A percentile compares a stretch with the other conserved stretches of the same genome.
Conservation (phyloP, 192 early-diverging fungal genomes). For the Lobosporangium transversale region DNA sequence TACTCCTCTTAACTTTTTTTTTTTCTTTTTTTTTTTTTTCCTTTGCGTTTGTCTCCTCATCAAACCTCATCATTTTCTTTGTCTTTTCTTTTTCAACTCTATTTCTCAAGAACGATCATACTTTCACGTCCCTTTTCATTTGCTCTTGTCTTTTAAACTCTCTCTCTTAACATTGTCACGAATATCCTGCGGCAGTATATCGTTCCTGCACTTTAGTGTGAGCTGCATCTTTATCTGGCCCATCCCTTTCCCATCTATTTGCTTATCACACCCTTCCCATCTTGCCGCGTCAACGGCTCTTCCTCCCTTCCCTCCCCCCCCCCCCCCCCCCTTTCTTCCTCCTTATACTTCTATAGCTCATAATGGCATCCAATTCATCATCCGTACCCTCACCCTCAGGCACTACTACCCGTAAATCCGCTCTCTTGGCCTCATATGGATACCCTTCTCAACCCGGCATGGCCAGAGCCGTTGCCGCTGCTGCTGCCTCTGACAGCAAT, state of each 20-base stretch:
- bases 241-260: background rate
- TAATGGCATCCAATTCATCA: constrained; percentile 27
- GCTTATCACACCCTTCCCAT: background rate
- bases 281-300: background rate
- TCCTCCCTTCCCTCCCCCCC: background rate
- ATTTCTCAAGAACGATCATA: too few species aligned
- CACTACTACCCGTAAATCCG: constrained; percentile 47
- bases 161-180: background rate
- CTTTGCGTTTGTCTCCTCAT: background rate
- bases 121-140: background rate
- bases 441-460: constrained; percentile 50
- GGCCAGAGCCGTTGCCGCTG: constrained; percentile 47
- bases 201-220: too few species aligned
- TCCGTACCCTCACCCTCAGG: constrained; percentile 40
- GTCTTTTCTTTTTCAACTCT: background rate
- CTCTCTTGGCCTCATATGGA: constrained; percentile 47
- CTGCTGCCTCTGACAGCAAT: constrained; percentile 33
- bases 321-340: background rate
- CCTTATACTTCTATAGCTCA: background rate
- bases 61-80: background rate
- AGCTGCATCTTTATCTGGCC: background rate
- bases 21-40: background rate
- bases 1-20: background rate
- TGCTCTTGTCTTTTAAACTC: background rate
- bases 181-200: too few species aligned